A percentile compares a stretch with the other conserved stretches of the same genome.
phyloP scores from a whole-genome alignment of 805 yeast genomes.

The Kluyveromyces starmeri region DNA sequence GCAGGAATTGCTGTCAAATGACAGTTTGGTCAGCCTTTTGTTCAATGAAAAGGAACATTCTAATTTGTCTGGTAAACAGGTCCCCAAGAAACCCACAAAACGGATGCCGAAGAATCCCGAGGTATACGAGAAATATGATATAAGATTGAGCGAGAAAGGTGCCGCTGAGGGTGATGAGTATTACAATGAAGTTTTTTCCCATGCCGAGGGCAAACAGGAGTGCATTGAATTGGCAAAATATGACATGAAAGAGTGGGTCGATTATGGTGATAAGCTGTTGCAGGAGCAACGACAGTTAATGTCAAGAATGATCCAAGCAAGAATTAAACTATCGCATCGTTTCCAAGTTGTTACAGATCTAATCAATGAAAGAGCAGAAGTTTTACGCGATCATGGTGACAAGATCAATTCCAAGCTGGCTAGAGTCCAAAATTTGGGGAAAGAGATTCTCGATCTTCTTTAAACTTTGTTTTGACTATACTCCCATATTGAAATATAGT shows the following conservation, averaged over 20 bases:
- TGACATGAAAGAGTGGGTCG: conserved; percentile 32
- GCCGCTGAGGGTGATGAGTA: conserved; percentile 5
- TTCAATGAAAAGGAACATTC: too few species aligned
- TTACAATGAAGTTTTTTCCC: conserved; percentile 14
- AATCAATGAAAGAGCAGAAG: conserved; percentile 31
- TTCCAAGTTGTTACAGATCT: conserved; percentile 32
- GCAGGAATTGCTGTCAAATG: not conserved
- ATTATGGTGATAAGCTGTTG: conserved; percentile 28
- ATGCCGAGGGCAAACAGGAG: conserved; percentile 14
- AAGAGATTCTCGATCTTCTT: conserved; percentile 31
- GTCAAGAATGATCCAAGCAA: conserved; percentile 28
- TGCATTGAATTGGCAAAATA: conserved; percentile 22
- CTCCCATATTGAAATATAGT: too few species aligned
- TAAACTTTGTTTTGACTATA: too few species aligned
- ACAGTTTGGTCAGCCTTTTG: not conserved
- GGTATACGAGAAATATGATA: conserved; percentile 2
- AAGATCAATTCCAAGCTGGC: conserved; percentile 28
- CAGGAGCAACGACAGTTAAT: conserved; percentile 29
- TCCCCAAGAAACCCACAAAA: not conserved
- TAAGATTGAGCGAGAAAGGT: conserved; percentile 5
- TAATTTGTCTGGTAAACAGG: too few species aligned
- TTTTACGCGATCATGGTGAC: conserved; percentile 27
- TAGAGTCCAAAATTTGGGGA: conserved; percentile 35
- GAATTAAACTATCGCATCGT: conserved; percentile 34
- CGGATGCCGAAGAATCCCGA: conserved; percentile 7